Base-by-base conservation (phyloP, 805 yeast genomes). In the Danielia reshetovae region DNA sequence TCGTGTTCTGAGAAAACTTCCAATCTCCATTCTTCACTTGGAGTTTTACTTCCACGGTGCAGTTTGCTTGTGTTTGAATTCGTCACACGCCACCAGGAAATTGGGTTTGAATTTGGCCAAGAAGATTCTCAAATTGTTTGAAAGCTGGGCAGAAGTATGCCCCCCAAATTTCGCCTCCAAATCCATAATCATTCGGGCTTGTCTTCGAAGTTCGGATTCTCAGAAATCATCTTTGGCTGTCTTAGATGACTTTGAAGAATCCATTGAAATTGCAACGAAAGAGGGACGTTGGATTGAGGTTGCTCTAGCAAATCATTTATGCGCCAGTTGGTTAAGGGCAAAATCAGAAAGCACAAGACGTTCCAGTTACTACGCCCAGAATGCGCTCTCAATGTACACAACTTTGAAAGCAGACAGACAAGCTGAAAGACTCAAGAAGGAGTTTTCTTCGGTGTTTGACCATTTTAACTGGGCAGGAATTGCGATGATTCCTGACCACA, bases 171-270 rank as follows among this genome's bases (percentile, higher is more conserved):
- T 72, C 45, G 53, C 54, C 6, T 45, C 69, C n/a, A 70, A 68
- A 44, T 51, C 51, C 32, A 34, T 58, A 25, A 38, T 62, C 5
- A 41, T 71, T 12, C 48, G 55, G 24, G 74, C 74, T 2, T 43
- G 52, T 17, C 28, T 42, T 11, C 46, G 35, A 17, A 38, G 52
- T 7, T 46, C 49, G 2, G 45, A 46, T 4, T 39, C 38, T 3
- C 24, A 22, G 0, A 16, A 22, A 1, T 46, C 65, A 4, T 60
- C 61, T 13, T 44, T 74, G 14, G 65, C 57, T 15, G 54, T 64
- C 3, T 46, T 74, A 7, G 78, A 74, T 38, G 40, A 53, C 12
- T 74, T 65, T 44, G 74, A 71, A 34, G 64, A 57, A 16, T 70
- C 77, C 0, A 57, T 72, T n/a, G 66, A 61, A n/a, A 32, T 39